phyloP scores from a whole-genome alignment of 371 early-diverging fungal species.

The Paramicrosporidium saccamoebae region DNA sequence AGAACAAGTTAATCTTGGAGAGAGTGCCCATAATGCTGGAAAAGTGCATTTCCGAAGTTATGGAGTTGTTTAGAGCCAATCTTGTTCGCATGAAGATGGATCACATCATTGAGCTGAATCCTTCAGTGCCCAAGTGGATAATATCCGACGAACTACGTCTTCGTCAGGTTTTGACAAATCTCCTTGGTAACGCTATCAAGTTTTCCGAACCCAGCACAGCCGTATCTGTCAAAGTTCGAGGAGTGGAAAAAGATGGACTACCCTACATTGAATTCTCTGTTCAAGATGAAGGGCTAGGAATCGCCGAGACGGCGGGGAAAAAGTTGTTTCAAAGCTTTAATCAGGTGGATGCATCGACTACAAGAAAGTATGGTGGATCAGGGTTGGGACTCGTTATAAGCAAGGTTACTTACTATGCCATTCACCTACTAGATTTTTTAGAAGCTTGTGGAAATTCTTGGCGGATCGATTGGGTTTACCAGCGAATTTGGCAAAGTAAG shows the following conservation, averaged over 20 bases:
- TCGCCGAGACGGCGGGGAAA: constrained; percentile 23
- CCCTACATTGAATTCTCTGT: constrained; percentile 34
- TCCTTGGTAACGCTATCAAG: constrained; percentile 59
- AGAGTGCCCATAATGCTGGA: constrained; percentile 21
- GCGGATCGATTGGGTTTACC: constrained; percentile 35
- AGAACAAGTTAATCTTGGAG: constrained; percentile 31
- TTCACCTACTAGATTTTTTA: constrained; percentile 41
- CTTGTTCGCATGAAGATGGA: no score
- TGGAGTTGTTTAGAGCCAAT: no score
- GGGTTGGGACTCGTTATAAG: constrained; percentile 53
- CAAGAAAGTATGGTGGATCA: constrained; percentile 44
- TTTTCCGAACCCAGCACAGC: constrained; percentile 14
- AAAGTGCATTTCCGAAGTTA: constrained; percentile 22
- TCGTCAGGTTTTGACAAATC: constrained; percentile 37
- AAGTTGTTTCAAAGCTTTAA: constrained; percentile 43
- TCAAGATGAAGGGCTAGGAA: constrained; percentile 55
- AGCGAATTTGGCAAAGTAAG: constrained; percentile 19
- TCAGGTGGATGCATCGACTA: constrained; percentile 42
- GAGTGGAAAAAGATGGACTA: constrained; percentile 9
- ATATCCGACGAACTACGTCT: constrained; percentile 38
- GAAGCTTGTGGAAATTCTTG: constrained; percentile 31
- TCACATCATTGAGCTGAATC: constrained; percentile 18
- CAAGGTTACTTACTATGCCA: no score
- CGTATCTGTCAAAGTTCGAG: constrained; percentile 4
- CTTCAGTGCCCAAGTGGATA: constrained; percentile 20